Evolutionary conservation across 768 basidiomycete genomes (phyloP), one percentile per base, ranked within the genome.

Genomic region (Lactarius sanguifluus): DNA sequence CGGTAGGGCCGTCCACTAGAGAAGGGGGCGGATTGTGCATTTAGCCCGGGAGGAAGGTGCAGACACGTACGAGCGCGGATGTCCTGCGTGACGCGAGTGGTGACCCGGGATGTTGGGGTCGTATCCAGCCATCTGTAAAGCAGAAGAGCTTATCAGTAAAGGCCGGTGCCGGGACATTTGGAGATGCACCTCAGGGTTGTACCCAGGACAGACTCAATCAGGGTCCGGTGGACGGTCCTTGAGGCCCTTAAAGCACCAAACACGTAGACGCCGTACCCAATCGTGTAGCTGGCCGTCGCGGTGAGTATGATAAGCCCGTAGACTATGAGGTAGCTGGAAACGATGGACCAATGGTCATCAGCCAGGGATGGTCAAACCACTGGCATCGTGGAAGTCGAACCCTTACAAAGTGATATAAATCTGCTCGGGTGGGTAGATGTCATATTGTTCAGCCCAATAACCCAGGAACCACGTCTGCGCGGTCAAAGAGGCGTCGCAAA

Each of bases 31-130:
- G 30, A 25, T 8, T 34, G 38, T 47, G n/a, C 47, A 12, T 15
- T 23, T 10, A 2, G 10, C 18, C n/a, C 15, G 3, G 47, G n/a
- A 20, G 18, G 15, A 30, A 41, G 28, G 23, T 7, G 50, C 15
- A 54, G 30, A n/a, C 5, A 47, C 73, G 30, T 64, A 76, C 76
- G 65, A 16, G 76, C 72, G 60, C 76, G 77, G 25, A 89, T 87
- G 71, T 90, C 89, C 61, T 87, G 83, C 1, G 88, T 90, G 73
- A 85, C 85, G 59, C 88, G 81, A 32, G 86, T 78, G 45, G 89
- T 84, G 59, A 91, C 82, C 5, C 89, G 83, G n/a, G 82, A 82
- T 0, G 79, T 79, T 0, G 83, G 83, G 1, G 81, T 82, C 6
- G 73, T 79, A 67, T 85, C 83, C 12, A 85, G 76, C 80, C 81